Base-by-base conservation (phyloP, 352 stramenopile species). In the Globisporangium lucens region DNA sequence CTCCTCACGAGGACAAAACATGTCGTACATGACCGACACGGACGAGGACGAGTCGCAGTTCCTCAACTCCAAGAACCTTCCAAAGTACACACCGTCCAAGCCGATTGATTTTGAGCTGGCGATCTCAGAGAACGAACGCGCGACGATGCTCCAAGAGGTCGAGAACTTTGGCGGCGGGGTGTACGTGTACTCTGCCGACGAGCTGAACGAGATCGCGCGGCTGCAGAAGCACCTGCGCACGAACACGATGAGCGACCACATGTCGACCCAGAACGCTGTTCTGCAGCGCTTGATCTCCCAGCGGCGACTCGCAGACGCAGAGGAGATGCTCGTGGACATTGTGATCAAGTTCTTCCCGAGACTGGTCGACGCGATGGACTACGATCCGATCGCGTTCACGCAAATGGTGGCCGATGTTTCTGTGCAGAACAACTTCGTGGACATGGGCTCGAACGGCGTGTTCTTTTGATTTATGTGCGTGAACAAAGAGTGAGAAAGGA, bases 161-260 rank as follows among this genome's bases (percentile, higher is more conserved):
- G 79, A 91, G 52, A 75, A 81, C 36, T 90, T 86, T 66, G 71
- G 83, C 30, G 72, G 75, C 24, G 76, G 76, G 10, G 78, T 81
- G 49, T 94, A 94, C 71, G 85, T 93, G 24, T 94, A 94, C 73
- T 90, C 84, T 27, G 84, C 79, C 4, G 87, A 94, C 43, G 84
- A 94, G 49, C 70, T 94, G 6, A 70, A 82, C 33, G 75, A 88
- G 46, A 86, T 86, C 15, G 71, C 80, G 20, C 63, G 70, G 9
- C 61, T 93, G 57, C 83, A 93, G 56, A 76, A 78, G 38, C 79
- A 87, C 56, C 72, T 92, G 63, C 76, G 75, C 13, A 64, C 73
- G 27, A 80, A 74, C 7, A 62, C 52, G 5, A 27, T 57, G 8
- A 30, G 27, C 15, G 41, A 60, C 13, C 36, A 35, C 17, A 6